Conservation (phyloP, 805 yeast genomes). For the Yarrowia phangngaensis region DNA sequence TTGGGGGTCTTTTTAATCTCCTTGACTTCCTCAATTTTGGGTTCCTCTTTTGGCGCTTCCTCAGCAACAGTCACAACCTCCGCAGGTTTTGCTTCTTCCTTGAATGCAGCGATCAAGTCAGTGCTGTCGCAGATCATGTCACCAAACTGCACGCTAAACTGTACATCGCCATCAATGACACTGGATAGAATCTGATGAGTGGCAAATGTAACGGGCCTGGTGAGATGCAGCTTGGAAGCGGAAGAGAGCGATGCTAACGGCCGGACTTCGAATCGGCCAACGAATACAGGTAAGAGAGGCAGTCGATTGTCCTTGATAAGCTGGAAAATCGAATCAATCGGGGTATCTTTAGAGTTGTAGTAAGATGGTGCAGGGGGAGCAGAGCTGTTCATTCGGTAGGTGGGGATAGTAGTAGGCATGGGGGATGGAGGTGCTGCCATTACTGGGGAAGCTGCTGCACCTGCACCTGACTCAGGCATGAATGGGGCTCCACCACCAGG, state of each 20-base stretch:
- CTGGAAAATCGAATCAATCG: slow-evolving; percentile 25
- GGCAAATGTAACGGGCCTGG: slow-evolving; percentile 11
- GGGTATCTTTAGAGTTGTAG: slow-evolving; percentile 12
- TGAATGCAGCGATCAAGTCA: not conserved
- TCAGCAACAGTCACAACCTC: not conserved
- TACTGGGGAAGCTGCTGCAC: slow-evolving; percentile 1
- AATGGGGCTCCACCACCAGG: slow-evolving; percentile 1
- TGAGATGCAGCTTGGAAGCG: slow-evolving; percentile 1
- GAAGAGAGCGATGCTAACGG: not conserved
- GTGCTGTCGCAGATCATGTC: slow-evolving; percentile 12
- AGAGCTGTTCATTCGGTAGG: not conserved
- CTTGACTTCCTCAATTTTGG: too few species aligned
- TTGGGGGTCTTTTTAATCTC: too few species aligned
- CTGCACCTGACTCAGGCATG: slow-evolving; percentile 2
- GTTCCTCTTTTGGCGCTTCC: too few species aligned
- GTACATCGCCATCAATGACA: not conserved
- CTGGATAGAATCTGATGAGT: not conserved
- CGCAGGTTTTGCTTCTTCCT: not conserved
- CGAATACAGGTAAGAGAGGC: slow-evolving; percentile 10
- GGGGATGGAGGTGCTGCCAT: not conserved
- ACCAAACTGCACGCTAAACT: slow-evolving; percentile 21
- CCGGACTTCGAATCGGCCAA: slow-evolving; percentile 12
- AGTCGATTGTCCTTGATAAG: slow-evolving; percentile 23
- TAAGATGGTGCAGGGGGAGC: not conserved
- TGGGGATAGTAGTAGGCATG: slow-evolving; percentile 11